phyloP scores from a whole-genome alignment of 257 asterid genomes.

The Anisodus tanguticus region DNA sequence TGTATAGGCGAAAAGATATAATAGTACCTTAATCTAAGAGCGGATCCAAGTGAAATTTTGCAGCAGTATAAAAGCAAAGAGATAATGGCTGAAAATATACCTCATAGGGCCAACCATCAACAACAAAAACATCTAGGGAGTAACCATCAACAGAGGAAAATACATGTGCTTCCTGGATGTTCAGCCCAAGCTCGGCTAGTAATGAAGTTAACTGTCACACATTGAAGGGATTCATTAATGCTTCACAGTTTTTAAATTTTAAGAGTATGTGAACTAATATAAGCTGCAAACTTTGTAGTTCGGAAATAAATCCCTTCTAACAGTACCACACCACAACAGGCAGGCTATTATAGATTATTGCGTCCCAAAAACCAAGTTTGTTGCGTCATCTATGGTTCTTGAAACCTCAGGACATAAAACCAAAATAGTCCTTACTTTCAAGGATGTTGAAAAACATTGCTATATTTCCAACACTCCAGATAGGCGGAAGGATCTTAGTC shows the following conservation, averaged over 20 bases:
- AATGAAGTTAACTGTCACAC: constrained; percentile 89
- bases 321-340: not conserved
- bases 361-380: not conserved
- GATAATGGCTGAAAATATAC: constrained; percentile 45
- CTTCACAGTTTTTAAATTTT: not conserved
- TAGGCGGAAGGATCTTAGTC: no score
- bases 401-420: constrained; percentile 7
- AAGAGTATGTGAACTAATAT: not conserved
- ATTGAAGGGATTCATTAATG: constrained; percentile 10
- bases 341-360: constrained; percentile 5
- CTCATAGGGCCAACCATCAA: constrained; percentile 97
- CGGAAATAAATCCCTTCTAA: not conserved
- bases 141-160: constrained; percentile 95
- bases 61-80: constrained; percentile 2
- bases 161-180: constrained; percentile 98
- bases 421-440: not conserved
- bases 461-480: no score
- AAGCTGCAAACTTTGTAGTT: not conserved
- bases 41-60: no score
- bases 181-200: constrained; percentile 89
- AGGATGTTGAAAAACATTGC: not conserved
- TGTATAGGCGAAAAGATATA: constrained; percentile 14
- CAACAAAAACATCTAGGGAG: constrained; percentile 95
- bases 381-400: not conserved
- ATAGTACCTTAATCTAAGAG: no score